Evolutionary conservation across 2,329 filamentous ascomycete genomes (phyloP), one percentile per base, ranked within the genome.

Genomic region (Thielaviopsis euricoi): DNA sequence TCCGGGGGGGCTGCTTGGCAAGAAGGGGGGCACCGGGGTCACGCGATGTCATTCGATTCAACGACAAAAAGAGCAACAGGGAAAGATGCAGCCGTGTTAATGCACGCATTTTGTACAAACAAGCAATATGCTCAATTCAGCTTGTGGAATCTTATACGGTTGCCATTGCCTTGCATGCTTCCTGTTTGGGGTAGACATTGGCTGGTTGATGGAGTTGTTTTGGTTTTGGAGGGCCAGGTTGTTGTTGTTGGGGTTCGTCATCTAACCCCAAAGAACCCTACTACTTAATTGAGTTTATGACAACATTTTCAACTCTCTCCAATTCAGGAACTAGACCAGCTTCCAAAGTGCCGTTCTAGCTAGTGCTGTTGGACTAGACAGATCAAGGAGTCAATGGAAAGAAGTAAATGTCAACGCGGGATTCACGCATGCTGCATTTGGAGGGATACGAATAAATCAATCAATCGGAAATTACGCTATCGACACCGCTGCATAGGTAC

Each of bases 41-140:
- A 58, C 48, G 57, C 57, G 57, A 58, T 58, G 52, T 55, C 57
- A 55, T 58, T 55, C 57, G 57, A 58, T 46, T 25, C 48, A 43
- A 49, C 26, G 43, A 21, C 43, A 9, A 50, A 43, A 56, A 15
- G 10, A n/a, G 21, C 13, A 50, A 13, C 22, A 33, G 5, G 12
- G 37, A 50, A 49, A 25, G 46, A 25, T 9, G 26, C 17, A 3
- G 13, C 37, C 37, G 15, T 43, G 33, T 19, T n/a, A 17, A 17
- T 17, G 2, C n/a, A 6, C 1, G 15, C 19, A 19, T 5, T 29
- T 33, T n/a, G n/a, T n/a, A n/a, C n/a, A n/a, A n/a, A n/a, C n/a
- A n/a, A n/a, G n/a, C n/a, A n/a, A n/a, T n/a, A n/a, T n/a, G n/a
- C n/a, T n/a, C n/a, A n/a, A n/a, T n/a, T n/a, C n/a, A n/a, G 13